Percentiles rank a stretch among this genome's conserved stretches.
Evolutionary conservation across 768 basidiomycete genomes (phyloP).

Genomic region (Dacryopinax spathularia): DNA sequence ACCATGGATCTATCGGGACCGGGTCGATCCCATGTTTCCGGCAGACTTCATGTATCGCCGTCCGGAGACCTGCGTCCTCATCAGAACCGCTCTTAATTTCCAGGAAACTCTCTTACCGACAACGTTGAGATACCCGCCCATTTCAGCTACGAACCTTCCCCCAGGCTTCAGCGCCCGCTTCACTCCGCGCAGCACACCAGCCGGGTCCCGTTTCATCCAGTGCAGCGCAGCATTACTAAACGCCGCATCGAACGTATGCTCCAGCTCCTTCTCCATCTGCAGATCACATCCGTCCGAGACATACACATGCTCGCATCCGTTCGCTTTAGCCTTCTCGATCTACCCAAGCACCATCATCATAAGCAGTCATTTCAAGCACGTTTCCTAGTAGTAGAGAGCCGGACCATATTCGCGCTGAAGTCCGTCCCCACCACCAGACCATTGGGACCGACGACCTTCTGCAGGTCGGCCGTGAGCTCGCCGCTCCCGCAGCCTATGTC

Average conservation of each 20-base stretch:
- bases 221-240: slow-evolving; percentile 73
- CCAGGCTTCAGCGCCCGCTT: slow-evolving; percentile 49
- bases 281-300: slow-evolving; percentile 34
- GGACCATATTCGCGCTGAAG: slow-evolving; percentile 56
- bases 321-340: slow-evolving; percentile 39
- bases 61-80: slow-evolving; percentile 38
- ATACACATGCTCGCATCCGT: slow-evolving; percentile 35
- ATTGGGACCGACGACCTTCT: slow-evolving; percentile 32
- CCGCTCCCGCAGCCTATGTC: slow-evolving; percentile 79
- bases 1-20: slow-evolving; percentile 59
- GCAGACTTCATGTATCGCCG: slow-evolving; percentile 41
- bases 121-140: slow-evolving; percentile 64
- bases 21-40: slow-evolving; percentile 44
- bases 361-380: not conserved
- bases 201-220: slow-evolving; percentile 70
- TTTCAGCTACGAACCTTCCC: slow-evolving; percentile 59
- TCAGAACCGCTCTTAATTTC: not conserved
- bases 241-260: slow-evolving; percentile 48
- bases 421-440: slow-evolving; percentile 59
- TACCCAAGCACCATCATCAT: slow-evolving; percentile 16
- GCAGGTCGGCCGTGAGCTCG: slow-evolving; percentile 50
- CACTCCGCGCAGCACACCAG: slow-evolving; percentile 46
- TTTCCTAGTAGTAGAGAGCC: slow-evolving; percentile 10
- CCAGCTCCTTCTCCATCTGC: slow-evolving; percentile 17
- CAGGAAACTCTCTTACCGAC: slow-evolving; percentile 32